These are phyloP conservation scores for Batkoa obscura DNA, from an alignment of 371 early-diverging fungal species.

Conservation along the genomic window DNA sequence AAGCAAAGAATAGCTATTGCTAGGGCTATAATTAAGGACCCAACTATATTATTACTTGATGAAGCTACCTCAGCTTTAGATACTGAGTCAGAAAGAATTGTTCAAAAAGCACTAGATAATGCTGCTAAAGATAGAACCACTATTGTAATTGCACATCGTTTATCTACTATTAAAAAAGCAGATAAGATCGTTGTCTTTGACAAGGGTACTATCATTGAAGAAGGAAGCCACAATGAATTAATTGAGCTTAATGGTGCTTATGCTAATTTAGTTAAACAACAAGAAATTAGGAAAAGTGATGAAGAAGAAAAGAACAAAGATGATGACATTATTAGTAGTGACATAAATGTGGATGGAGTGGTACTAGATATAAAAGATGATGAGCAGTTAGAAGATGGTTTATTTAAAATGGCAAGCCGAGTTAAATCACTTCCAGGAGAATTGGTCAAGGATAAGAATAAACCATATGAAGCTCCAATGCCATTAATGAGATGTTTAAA, in stretches of 20 bases:
- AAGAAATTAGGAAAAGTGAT: not conserved
- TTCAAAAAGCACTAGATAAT: conserved; percentile 44
- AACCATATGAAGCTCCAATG: not conserved
- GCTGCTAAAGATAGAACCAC: conserved; percentile 48
- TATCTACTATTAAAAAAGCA: conserved; percentile 47
- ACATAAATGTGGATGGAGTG: not conserved
- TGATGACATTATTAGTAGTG: not conserved
- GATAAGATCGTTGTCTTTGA: conserved; percentile 58
- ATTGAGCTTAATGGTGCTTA: conserved; percentile 18
- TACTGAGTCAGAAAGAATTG: conserved; percentile 41
- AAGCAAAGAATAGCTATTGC: conserved; percentile 26
- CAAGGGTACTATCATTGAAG: conserved; percentile 47
- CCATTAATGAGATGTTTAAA: not conserved
- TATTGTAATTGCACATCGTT: conserved; percentile 56
- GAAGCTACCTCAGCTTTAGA: conserved; percentile 61
- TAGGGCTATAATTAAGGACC: conserved; percentile 45
- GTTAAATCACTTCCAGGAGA: not conserved
- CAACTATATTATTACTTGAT: conserved; percentile 41
- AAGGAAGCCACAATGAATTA: conserved; percentile 53
- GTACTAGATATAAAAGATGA: not conserved
- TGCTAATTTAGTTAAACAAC: conserved; percentile 34
- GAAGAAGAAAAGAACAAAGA: not conserved
- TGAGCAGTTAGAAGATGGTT: not conserved
- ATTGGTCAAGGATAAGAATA: not conserved
- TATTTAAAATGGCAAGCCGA: no score